These are phyloP conservation scores for Cryptococcus sp. DNA, from an alignment of 1,284 basidiomycete species.

Conservation along the genomic window DNA sequence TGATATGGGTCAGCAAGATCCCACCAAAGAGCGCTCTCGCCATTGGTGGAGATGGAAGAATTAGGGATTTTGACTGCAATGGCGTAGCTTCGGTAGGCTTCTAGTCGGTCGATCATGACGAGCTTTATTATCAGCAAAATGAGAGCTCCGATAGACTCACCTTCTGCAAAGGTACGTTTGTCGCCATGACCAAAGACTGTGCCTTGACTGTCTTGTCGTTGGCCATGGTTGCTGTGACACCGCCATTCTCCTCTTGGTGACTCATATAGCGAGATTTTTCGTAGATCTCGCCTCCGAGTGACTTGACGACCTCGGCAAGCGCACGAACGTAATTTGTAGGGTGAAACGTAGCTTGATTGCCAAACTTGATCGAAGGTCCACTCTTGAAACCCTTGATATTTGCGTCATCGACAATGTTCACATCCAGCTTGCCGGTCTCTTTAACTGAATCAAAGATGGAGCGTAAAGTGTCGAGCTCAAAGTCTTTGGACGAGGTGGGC, in stretches of 20 bases:
- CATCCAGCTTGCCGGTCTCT: conserved; percentile 17
- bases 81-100: conserved; percentile 25
- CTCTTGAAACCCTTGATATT: conserved; percentile 17
- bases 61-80: conserved; percentile 22
- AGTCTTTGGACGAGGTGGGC: conserved; percentile 11
- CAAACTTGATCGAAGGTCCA: conserved; percentile 20
- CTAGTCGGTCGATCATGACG: conserved; percentile 26
- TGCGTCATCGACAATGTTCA: conserved; percentile 21
- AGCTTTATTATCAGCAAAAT: conserved; percentile 11
- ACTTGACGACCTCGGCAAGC: conserved; percentile 15
- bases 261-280: conserved; percentile 22
- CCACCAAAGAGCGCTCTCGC: conserved; percentile 25
- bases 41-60: conserved; percentile 11
- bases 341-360: conserved; percentile 26
- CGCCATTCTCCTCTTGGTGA: conserved; percentile 11
- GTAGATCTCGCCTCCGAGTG: conserved; percentile 24
- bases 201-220: conserved; percentile 18
- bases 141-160: conserved; percentile 4
- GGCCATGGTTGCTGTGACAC: conserved; percentile 12
- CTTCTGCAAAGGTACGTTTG: conserved; percentile 27
- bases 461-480: conserved; percentile 17
- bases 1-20: conserved; percentile 29
- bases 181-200: conserved; percentile 20
- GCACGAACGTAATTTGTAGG: conserved; percentile 27
- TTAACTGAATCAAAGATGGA: conserved; percentile 20